Percentiles rank a stretch among this genome's conserved stretches.
phyloP scores from a whole-genome alignment of 306 rosid species.

The Pachyrhizus erosus region DNA sequence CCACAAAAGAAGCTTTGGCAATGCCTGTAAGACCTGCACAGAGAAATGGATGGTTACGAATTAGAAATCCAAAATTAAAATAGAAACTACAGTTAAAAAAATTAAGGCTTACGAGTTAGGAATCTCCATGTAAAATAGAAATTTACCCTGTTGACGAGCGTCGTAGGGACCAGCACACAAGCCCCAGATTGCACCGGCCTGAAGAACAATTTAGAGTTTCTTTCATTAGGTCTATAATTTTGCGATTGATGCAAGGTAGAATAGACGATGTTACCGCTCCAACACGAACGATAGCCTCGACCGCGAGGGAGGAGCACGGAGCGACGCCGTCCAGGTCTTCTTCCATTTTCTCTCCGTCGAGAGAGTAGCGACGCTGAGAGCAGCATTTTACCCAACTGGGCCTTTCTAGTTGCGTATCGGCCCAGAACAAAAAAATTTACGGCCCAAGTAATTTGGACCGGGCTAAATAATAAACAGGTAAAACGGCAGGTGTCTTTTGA shows the following conservation, averaged over 20 bases:
- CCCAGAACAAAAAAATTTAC: not conserved
- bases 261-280: slow-evolving; percentile 59
- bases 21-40: slow-evolving; percentile 70
- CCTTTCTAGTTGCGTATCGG: slow-evolving; percentile 11
- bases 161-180: slow-evolving; percentile 77
- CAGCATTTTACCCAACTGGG: not conserved
- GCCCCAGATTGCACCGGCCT: slow-evolving; percentile 97
- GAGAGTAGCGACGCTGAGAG: too few species aligned
- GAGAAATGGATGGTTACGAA: not conserved
- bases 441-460: not conserved
- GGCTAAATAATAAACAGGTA: not conserved
- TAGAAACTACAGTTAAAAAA: not conserved
- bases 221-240: not conserved
- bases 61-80: not conserved
- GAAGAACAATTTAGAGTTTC: slow-evolving; percentile 43
- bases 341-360: slow-evolving; percentile 49
- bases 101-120: not conserved
- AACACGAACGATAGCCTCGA: slow-evolving; percentile 61
- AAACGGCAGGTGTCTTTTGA: not conserved
- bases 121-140: not conserved
- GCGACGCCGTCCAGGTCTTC: slow-evolving; percentile 54
- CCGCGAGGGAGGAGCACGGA: slow-evolving; percentile 78
- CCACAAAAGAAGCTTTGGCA: slow-evolving; percentile 75
- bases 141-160: slow-evolving; percentile 66
- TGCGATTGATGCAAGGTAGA: not conserved